phyloP scores from a whole-genome alignment of 139 green algal genomes.

The Micromonas pusilla region DNA sequence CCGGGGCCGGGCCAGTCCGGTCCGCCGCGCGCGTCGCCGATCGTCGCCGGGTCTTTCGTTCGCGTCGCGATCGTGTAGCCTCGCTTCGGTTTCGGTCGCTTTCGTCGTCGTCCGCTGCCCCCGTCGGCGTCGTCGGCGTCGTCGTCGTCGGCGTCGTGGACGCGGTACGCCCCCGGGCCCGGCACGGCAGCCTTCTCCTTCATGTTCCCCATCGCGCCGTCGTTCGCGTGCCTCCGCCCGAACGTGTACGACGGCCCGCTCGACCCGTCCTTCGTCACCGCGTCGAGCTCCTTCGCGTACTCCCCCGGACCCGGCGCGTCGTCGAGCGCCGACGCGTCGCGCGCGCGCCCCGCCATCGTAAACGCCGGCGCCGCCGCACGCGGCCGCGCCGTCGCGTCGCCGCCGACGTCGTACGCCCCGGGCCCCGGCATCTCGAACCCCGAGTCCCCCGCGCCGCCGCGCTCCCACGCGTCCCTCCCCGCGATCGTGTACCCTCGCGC shows the following conservation, averaged over 20 bases:
- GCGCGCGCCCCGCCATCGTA: background rate
- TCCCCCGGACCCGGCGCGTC: background rate
- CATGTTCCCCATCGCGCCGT: background rate
- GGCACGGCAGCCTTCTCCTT: background rate
- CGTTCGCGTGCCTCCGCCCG: background rate
- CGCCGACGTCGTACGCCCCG: background rate
- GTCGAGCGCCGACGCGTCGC: background rate
- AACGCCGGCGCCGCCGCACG: background rate
- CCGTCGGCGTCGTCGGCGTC: background rate
- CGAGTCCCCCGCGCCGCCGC: background rate
- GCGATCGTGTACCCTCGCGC: background rate
- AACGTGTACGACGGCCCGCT: background rate
- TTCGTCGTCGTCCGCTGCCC: too few relatives aligned
- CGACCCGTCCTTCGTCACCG: background rate
- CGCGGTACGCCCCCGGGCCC: background rate
- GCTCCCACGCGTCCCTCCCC: background rate
- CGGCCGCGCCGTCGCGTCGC: too few relatives aligned
- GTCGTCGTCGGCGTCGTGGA: background rate
- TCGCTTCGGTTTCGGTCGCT: too few relatives aligned
- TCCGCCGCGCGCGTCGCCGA: too few relatives aligned
- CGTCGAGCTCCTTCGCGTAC: background rate
- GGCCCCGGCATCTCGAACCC: background rate
- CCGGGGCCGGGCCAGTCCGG: background rate
- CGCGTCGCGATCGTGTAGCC: too few relatives aligned
- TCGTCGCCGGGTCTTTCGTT: too few relatives aligned